Evolutionary conservation across 2,329 filamentous ascomycete genomes (phyloP).

Genomic region (Sarocladiaceae sp.): DNA sequence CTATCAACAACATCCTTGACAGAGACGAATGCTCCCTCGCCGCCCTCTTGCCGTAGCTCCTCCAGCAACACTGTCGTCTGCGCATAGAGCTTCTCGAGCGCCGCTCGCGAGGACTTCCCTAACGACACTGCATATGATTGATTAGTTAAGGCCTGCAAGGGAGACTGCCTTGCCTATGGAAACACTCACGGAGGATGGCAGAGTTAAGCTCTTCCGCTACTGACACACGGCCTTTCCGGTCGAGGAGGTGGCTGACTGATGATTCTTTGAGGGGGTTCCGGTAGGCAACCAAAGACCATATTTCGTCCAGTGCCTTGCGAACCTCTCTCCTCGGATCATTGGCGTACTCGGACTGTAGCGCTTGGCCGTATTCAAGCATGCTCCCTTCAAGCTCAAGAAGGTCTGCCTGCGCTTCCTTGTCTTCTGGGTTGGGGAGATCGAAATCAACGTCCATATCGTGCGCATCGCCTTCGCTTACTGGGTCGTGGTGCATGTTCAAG

Average conservation of each 20-base stretch:
- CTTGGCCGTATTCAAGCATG: constrained; percentile 73
- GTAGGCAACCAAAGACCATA: constrained; percentile 86
- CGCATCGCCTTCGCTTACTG: not conserved
- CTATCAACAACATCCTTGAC: constrained; percentile 42
- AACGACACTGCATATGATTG: constrained; percentile 65
- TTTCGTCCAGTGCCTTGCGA: constrained; percentile 68
- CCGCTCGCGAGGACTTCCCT: constrained; percentile 81
- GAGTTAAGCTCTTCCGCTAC: constrained; percentile 94
- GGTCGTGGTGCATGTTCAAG: constrained; percentile 29
- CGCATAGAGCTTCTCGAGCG: constrained; percentile 76
- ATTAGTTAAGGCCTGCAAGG: no score
- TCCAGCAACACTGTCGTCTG: constrained; percentile 84
- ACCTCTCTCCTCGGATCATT: constrained; percentile 65
- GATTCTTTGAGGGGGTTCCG: constrained; percentile 68
- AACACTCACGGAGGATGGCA: constrained; percentile 72
- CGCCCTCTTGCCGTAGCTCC: constrained; percentile 71
- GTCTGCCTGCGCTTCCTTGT: constrained; percentile 14
- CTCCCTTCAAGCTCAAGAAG: constrained; percentile 52
- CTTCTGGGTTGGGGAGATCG: not conserved
- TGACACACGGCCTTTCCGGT: constrained; percentile 63
- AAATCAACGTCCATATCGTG: constrained; percentile 1
- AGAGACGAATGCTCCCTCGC: constrained; percentile 75
- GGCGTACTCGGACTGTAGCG: constrained; percentile 70
- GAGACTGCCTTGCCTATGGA: no score
- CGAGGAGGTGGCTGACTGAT: constrained; percentile 70